Conservation (phyloP, 768 basidiomycete genomes). For the Boletus tomentosulus region DNA sequence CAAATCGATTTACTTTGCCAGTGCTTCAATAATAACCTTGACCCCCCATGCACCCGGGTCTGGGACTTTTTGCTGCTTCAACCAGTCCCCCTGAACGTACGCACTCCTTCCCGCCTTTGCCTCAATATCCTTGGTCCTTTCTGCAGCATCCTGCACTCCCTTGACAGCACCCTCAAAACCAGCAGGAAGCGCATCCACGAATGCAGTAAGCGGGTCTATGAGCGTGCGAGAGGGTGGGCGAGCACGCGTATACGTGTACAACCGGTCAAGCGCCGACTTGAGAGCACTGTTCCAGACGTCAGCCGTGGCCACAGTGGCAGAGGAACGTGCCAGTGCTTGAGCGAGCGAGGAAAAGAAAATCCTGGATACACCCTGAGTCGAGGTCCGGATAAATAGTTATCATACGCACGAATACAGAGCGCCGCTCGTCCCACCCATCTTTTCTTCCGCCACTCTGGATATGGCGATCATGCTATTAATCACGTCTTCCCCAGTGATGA, state of each 20-base stretch:
- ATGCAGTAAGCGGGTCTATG: conserved; percentile 85
- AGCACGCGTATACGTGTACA: conserved; percentile 85
- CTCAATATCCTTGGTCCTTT: conserved; percentile 66
- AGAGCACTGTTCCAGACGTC: conserved; percentile 62
- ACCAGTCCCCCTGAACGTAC: conserved; percentile 70
- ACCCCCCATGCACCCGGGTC: conserved; percentile 96
- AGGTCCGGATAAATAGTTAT: not conserved
- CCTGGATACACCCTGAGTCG: conserved; percentile 34
- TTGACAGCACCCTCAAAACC: conserved; percentile 51
- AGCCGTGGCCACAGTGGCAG: conserved; percentile 31
- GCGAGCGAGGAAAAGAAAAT: conserved; percentile 91
- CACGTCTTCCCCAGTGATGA: conserved; percentile 60
- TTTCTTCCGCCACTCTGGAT: conserved; percentile 71
- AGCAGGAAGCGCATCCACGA: conserved; percentile 40
- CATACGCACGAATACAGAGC: conserved; percentile 80
- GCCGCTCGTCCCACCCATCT: conserved; percentile 90
- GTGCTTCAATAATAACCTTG: conserved; percentile 62
- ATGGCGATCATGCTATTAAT: conserved; percentile 62
- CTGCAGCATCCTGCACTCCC: conserved; percentile 63
- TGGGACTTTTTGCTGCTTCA: conserved; percentile 59
- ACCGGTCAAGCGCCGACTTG: conserved; percentile 48
- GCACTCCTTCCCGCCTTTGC: conserved; percentile 89
- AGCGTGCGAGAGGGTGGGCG: conserved; percentile 88
- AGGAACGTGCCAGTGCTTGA: conserved; percentile 53
- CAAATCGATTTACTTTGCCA: conserved; percentile 22